Base-by-base conservation (phyloP, 805 yeast species). In the Middelhovenomyces tepae region DNA sequence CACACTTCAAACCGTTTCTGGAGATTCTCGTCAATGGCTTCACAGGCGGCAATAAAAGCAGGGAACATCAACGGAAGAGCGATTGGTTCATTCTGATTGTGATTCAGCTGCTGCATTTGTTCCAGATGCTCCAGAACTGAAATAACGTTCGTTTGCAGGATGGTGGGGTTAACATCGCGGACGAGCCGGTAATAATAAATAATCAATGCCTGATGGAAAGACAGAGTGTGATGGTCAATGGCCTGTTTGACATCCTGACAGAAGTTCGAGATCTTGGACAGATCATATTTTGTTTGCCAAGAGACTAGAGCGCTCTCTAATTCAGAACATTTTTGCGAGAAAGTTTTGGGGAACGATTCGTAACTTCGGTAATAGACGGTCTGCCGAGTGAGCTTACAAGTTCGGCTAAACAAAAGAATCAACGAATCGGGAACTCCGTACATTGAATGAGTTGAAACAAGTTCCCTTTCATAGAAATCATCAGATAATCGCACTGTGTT, bases 21-120 rank as follows among this genome's bases (percentile, higher is more conserved):
- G 22, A 77, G 55, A 1, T 55, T 45, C 4, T 77, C 36, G 6
- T 37, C 71, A 38, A 71, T 68, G 7, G 86, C 78, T 40, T 81
- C 85, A 47, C 91, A 78, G 0, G 93, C 94, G 1, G 89, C 86
- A 27, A 85, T 78, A 45, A 85, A 85, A 0, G 91, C 93, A 49
- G 81, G 89, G 91, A 94, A 85, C 46, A 83, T 75, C 21, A 83
- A 59, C 3, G 95, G 94, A 22, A 78, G 72, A 32, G 74, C 73
- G 14, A 78, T 69, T 1, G 78, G 74, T 16, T 71, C 75, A 14
- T 65, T 57, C 11, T 60, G 54, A 2, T 43, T 41, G 5, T 69
- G 67, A 21, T 78, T 73, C 31, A 82, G 59, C 25, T 54, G 50
- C 37, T 75, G 81, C 35, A 85, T 69, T 36, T 67, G 62, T 46